These are phyloP conservation scores for Solanum tacnaense DNA, from an alignment of 257 asterid species.

Conservation along the genomic window DNA sequence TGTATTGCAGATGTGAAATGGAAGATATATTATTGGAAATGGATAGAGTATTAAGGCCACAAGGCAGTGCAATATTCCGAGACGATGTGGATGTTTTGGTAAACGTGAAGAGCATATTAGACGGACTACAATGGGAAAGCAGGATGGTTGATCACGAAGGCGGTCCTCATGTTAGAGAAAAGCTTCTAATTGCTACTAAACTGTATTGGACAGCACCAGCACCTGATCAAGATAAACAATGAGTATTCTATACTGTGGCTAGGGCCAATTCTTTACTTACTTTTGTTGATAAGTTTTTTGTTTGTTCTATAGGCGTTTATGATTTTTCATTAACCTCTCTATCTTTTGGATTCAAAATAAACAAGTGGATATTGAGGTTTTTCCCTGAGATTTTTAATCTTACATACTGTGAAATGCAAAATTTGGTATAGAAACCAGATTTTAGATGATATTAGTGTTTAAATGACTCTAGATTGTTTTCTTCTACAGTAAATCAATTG, in stretches of 20 bases:
- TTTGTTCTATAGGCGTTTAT: not conserved
- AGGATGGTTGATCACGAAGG: slow-evolving; percentile 81
- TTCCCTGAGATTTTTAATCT: not conserved
- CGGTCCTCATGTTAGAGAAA: slow-evolving; percentile 76
- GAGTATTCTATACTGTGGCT: not conserved
- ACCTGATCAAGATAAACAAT: slow-evolving; percentile 15
- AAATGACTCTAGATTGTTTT: not conserved
- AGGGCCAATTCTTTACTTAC: not conserved
- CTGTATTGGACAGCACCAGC: slow-evolving; percentile 82
- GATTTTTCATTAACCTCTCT: not conserved
- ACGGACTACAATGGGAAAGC: slow-evolving; percentile 72
- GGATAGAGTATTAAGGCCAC: slow-evolving; percentile 80
- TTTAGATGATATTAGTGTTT: not conserved
- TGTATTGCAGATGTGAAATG: slow-evolving; percentile 49
- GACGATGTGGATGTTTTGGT: slow-evolving; percentile 71
- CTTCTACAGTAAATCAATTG: not conserved
- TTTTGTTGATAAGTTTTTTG: not conserved
- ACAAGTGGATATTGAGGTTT: not conserved
- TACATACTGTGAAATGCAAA: not conserved
- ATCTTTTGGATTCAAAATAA: not conserved
- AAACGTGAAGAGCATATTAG: slow-evolving; percentile 49
- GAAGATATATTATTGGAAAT: slow-evolving; percentile 73
- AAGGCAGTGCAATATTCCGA: slow-evolving; percentile 69
- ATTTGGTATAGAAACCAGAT: not conserved
- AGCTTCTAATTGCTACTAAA: slow-evolving; percentile 73